Percentiles rank a stretch among this genome's conserved stretches.
phyloP scores from a whole-genome alignment of 140 eudicot species.

The Anethum foeniculum region DNA sequence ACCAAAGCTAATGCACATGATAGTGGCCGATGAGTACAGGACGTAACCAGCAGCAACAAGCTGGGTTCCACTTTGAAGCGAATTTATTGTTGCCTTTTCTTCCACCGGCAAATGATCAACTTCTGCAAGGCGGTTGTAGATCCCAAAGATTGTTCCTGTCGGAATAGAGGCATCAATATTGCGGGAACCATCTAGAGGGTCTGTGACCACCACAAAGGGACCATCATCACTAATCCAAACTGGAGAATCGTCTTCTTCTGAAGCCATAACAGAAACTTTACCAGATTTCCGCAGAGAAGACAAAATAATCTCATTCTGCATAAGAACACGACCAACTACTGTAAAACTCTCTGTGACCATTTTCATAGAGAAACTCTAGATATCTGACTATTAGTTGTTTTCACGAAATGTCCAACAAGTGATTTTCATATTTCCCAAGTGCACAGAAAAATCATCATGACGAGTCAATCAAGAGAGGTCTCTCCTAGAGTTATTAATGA shows the following conservation, averaged over 20 bases:
- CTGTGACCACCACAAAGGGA: constrained; percentile 92
- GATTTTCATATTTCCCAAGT: background rate
- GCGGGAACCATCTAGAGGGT: constrained; percentile 99
- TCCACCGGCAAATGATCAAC: constrained; percentile 65
- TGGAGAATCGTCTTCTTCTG: constrained; percentile 95
- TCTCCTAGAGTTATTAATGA: background rate
- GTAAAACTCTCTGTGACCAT: background rate
- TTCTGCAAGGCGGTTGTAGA: constrained; percentile 68
- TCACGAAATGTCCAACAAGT: background rate
- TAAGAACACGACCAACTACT: background rate
- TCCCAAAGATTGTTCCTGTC: constrained; percentile 90
- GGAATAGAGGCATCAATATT: constrained; percentile 98
- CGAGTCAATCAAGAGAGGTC: background rate
- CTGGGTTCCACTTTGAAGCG: constrained; percentile 75
- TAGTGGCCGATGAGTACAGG: constrained; percentile 95
- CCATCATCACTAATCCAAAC: constrained; percentile 80
- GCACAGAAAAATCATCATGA: background rate
- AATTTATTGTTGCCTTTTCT: constrained; percentile 74
- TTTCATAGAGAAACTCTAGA: background rate
- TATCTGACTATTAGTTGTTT: background rate
- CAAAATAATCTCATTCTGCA: constrained; percentile 82
- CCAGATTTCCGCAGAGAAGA: constrained; percentile 72
- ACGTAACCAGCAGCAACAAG: constrained; percentile 91
- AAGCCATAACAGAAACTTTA: constrained; percentile 97
- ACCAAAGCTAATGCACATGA: constrained; percentile 81